These are phyloP conservation scores for Aspergillus sp. DNA, from an alignment of 2,329 filamentous ascomycete species.

Conservation along the genomic window DNA sequence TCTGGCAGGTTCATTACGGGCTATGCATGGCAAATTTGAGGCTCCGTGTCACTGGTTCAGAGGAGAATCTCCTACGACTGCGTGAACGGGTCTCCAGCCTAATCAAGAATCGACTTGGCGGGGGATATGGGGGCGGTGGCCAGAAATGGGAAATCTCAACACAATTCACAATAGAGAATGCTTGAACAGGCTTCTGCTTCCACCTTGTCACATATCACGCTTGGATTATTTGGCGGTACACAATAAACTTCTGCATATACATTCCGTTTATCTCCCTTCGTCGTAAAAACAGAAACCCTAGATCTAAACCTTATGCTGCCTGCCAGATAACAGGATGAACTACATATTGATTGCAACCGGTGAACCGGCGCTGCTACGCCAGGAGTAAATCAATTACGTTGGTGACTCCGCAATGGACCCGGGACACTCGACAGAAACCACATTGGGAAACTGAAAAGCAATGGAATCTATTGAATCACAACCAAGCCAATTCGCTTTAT, in stretches of 20 bases:
- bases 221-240: background rate
- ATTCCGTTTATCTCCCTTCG: too few relatives aligned
- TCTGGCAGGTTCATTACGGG: slow-evolving; percentile 99
- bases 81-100: slow-evolving; percentile 74
- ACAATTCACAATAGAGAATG: slow-evolving; percentile 64
- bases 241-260: too few relatives aligned
- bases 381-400: too few relatives aligned
- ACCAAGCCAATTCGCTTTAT: background rate
- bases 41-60: slow-evolving; percentile 69
- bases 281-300: too few relatives aligned
- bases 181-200: slow-evolving; percentile 23
- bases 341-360: too few relatives aligned
- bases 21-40: slow-evolving; percentile 94
- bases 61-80: slow-evolving; percentile 69
- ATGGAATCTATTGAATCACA: too few relatives aligned
- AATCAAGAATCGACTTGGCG: slow-evolving; percentile 81
- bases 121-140: slow-evolving; percentile 77
- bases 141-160: slow-evolving; percentile 92
- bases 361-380: too few relatives aligned
- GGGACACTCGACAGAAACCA: too few relatives aligned
- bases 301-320: too few relatives aligned
- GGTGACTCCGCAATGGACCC: too few relatives aligned
- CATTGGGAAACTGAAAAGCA: too few relatives aligned
- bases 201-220: background rate
- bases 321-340: too few relatives aligned